phyloP scores from a whole-genome alignment of 2,329 filamentous ascomycete genomes.

The Mariannaea elegans region DNA sequence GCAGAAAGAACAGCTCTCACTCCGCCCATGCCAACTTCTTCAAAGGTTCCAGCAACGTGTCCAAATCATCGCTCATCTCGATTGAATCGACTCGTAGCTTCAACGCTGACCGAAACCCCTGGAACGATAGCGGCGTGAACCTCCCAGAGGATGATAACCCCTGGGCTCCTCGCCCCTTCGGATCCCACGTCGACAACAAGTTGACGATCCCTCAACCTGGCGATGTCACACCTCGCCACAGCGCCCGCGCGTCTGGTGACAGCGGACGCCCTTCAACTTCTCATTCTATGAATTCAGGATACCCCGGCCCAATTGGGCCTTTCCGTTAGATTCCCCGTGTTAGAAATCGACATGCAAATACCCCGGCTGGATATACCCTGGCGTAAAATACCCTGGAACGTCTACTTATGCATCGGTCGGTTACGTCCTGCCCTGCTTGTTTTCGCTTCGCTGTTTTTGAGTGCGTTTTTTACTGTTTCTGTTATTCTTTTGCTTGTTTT shows the following conservation, averaged over 20 bases:
- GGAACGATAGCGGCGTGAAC: conserved; percentile 98
- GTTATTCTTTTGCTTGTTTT: conserved; percentile 29
- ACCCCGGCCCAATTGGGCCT: conserved; percentile 90
- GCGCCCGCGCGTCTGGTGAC: conserved; percentile 84
- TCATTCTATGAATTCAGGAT: conserved; percentile 95
- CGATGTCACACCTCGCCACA: conserved; percentile 85
- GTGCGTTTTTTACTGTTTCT: conserved; percentile 32
- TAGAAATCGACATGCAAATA: conserved; percentile 63
- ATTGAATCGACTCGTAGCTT: conserved; percentile 94
- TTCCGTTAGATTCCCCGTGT: conserved; percentile 76
- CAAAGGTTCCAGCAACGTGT: conserved; percentile 90
- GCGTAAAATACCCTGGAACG: conserved; percentile 65
- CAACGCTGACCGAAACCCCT: conserved; percentile 92
- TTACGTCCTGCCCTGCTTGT: conserved; percentile 48
- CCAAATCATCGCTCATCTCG: conserved; percentile 94
- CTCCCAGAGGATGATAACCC: conserved; percentile 85
- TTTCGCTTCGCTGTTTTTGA: conserved; percentile 40
- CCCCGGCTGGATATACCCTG: conserved; percentile 73
- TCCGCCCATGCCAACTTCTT: conserved; percentile 86
- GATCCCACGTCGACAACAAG: conserved; percentile 72
- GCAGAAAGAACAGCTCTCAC: conserved; percentile 92
- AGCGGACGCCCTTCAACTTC: conserved; percentile 93
- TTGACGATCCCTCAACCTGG: conserved; percentile 74
- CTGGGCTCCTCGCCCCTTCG: conserved; percentile 69
- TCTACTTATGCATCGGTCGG: conserved; percentile 59